These are phyloP conservation scores for Sisymbrium irio DNA, from an alignment of 345 rosid species.

Conservation along the genomic window DNA sequence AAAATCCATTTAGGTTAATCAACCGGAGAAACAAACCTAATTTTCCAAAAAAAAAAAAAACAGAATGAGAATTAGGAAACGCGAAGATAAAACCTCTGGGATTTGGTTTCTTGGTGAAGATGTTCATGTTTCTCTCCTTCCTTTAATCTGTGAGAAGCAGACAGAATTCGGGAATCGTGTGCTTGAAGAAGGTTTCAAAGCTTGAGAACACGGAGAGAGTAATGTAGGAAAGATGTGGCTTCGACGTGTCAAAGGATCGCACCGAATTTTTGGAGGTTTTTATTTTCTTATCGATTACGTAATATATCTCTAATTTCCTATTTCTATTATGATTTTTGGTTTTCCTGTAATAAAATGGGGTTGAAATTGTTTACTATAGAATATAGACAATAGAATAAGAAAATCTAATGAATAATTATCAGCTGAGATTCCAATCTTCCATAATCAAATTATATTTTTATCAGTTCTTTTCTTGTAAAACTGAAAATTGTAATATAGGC, in stretches of 20 bases:
- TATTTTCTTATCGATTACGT: slow-evolving; percentile 8
- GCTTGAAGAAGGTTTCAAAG: neutral
- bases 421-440: too few species aligned
- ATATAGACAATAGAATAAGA: too few species aligned
- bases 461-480: too few species aligned
- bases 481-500: too few species aligned
- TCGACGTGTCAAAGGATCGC: slow-evolving; percentile 26
- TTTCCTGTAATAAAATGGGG: neutral
- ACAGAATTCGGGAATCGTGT: neutral
- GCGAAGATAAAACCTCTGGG: slow-evolving; percentile 55
- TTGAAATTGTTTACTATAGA: too few species aligned
- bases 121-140: slow-evolving; percentile 39
- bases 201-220: slow-evolving; percentile 20
- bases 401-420: too few species aligned
- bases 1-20: neutral
- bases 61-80: neutral
- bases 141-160: neutral
- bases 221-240: neutral
- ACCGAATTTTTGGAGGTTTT: slow-evolving; percentile 10
- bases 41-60: neutral
- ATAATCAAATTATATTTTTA: too few species aligned
- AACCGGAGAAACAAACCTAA: slow-evolving; percentile 1
- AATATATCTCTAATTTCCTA: neutral
- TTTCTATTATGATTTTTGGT: neutral
- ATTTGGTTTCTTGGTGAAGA: slow-evolving; percentile 69